Evolutionary conservation across 192 early-diverging fungal genomes (phyloP).

Genomic region (Coemansia sp.): DNA sequence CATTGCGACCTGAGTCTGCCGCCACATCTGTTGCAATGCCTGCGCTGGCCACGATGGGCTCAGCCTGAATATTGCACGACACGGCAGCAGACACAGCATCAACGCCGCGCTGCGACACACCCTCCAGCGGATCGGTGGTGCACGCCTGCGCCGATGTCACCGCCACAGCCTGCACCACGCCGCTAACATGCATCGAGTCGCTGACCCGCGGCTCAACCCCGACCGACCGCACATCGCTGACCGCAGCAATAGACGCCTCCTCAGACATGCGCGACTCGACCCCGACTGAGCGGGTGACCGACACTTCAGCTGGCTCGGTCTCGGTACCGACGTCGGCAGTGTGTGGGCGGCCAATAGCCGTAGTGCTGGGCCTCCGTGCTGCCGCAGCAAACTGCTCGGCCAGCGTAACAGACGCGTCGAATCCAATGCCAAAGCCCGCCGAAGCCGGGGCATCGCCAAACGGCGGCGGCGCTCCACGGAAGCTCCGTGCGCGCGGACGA

Average conservation of each 20-base stretch:
- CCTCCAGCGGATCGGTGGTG: conserved; percentile 21
- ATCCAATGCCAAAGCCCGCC: conserved; percentile 39
- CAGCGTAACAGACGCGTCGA: conserved; percentile 30
- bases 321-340: conserved; percentile 34
- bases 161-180: conserved; percentile 5
- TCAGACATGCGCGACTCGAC: conserved; percentile 3
- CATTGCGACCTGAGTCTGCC: not conserved
- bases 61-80: not conserved
- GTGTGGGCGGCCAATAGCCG: conserved; percentile 11
- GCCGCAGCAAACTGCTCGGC: conserved; percentile 42
- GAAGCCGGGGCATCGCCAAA: conserved; percentile 22
- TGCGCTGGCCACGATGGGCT: not conserved
- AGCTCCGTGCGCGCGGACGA: conserved; percentile 17
- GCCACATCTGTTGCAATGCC: conserved; percentile 17
- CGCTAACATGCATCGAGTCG: conserved; percentile 1
- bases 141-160: conserved; percentile 3
- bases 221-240: conserved; percentile 10
- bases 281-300: conserved; percentile 7
- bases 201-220: conserved; percentile 9
- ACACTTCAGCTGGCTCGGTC: conserved; percentile 13
- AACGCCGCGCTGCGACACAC: conserved; percentile 11
- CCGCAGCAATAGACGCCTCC: not conserved
- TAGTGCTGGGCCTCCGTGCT: conserved; percentile 12
- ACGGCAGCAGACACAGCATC: not conserved
- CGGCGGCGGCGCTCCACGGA: conserved; percentile 26